Base-by-base conservation (phyloP, 2,329 filamentous ascomycete species). In the Epichloe glyceriae region DNA sequence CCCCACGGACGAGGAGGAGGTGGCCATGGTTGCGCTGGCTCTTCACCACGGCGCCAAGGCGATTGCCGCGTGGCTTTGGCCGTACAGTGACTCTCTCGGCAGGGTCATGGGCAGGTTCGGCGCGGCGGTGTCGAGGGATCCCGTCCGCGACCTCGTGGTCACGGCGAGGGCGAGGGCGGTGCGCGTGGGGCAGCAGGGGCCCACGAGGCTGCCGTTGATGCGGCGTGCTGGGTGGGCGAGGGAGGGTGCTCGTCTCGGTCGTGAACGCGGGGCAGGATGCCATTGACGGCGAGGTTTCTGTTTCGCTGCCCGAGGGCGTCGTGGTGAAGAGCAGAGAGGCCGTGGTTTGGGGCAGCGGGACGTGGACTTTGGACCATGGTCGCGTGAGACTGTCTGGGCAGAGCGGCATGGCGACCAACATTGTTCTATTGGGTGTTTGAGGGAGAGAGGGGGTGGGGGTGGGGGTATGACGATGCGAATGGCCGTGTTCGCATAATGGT, bases 31-130 rank as follows among this genome's bases (percentile, higher is more conserved):
- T 49, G 57, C 67, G 20, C 59, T 75, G 14, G 70, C 68, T 0
- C 64, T 76, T 41, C 71, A 74, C 55, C 69, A 72, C 53, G 71
- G 69, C n/a, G 70, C 64, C 15, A 67, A 68, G 54, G 67, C 63
- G 4, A 62, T 73, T 20, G 65, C 73, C 3, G 65, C 66, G 14
- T 75, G 73, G 72, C 65, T 73, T 1, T 75, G 69, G 59, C 72
- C 72, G 0, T 61, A 65, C 2, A 67, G 63, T 17, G 58, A 61
- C 4, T 57, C 57, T 14, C 56, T 75, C 22, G 68, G 66, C 6
- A 57, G 50, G 1, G 62, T 67, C 2, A 69, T 72, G 44, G 67
- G 70, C n/a, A 37, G 55, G 41, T 64, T 74, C 57, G 64, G 70
- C 0, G 55, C 43, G 17, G 66, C 70, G 0, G 62, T 75, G 8